phyloP scores from a whole-genome alignment of 768 basidiomycete species.

The Punctularia strigosozonata region DNA sequence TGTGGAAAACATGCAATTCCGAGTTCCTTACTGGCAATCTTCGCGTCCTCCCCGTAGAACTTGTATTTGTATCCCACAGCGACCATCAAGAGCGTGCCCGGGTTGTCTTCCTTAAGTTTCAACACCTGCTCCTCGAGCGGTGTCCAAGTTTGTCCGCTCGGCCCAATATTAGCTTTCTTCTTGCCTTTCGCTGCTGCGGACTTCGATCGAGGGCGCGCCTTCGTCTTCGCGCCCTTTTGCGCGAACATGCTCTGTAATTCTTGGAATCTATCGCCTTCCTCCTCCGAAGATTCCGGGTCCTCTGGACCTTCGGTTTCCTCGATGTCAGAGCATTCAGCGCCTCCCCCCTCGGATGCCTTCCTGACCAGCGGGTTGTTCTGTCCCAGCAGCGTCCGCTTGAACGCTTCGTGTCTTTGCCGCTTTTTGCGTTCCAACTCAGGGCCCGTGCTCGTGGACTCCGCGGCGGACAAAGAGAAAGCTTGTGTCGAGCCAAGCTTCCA shows the following conservation, averaged over 20 bases:
- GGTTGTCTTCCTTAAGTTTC: slow-evolving; percentile 51
- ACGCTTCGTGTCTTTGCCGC: slow-evolving; percentile 32
- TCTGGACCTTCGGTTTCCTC: slow-evolving; percentile 15
- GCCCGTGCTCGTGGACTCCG: too few species aligned
- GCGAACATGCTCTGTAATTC: background rate
- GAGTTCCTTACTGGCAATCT: slow-evolving; percentile 51
- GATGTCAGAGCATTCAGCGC: slow-evolving; percentile 12
- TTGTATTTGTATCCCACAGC: slow-evolving; percentile 79
- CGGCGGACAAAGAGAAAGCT: too few species aligned
- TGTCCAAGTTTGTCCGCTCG: slow-evolving; percentile 61
- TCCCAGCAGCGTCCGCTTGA: slow-evolving; percentile 37
- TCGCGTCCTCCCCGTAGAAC: slow-evolving; percentile 80
- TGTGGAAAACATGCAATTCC: slow-evolving; percentile 65
- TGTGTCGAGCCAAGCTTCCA: too few species aligned
- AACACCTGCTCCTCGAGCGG: slow-evolving; percentile 63
- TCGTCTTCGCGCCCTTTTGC: background rate
- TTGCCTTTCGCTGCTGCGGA: slow-evolving; percentile 24
- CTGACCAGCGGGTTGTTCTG: slow-evolving; percentile 27
- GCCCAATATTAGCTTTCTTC: slow-evolving; percentile 33
- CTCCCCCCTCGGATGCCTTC: slow-evolving; percentile 10
- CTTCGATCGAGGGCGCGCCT: too few species aligned
- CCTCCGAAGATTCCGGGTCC: slow-evolving; percentile 4
- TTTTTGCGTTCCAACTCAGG: too few species aligned
- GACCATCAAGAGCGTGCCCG: slow-evolving; percentile 60
- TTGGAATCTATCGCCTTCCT: background rate